Conservation (phyloP, 169 alveolate species). For the Theileria parva region DNA sequence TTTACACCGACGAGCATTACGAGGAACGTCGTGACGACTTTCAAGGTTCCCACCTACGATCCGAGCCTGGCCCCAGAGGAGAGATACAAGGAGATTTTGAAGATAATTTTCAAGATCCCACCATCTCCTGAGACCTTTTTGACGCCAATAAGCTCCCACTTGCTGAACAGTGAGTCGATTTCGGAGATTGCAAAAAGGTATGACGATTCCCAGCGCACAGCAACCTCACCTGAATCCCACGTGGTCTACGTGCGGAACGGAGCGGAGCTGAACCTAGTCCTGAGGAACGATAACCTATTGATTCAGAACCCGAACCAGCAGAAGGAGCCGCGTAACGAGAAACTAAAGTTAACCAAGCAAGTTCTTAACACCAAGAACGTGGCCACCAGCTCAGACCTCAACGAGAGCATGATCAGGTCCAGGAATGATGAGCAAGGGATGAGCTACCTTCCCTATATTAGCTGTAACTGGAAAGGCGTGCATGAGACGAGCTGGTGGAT, state of each 20-base stretch:
- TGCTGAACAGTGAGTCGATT: neutral
- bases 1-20: slow-evolving; percentile 5
- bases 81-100: slow-evolving; percentile 6
- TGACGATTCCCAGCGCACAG: slow-evolving; percentile 19
- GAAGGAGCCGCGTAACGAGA: neutral
- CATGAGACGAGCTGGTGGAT: slow-evolving; percentile 55
- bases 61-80: slow-evolving; percentile 12
- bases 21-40: slow-evolving; percentile 1
- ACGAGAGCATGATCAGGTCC: slow-evolving; percentile 40
- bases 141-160: slow-evolving; percentile 11
- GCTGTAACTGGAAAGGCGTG: slow-evolving; percentile 52
- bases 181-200: slow-evolving; percentile 22
- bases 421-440: slow-evolving; percentile 20
- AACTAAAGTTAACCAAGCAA: slow-evolving; percentile 12
- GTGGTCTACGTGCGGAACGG: slow-evolving; percentile 14
- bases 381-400: slow-evolving; percentile 50
- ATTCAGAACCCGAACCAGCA: slow-evolving; percentile 13
- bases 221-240: slow-evolving; percentile 3
- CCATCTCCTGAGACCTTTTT: neutral
- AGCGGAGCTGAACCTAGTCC: slow-evolving; percentile 2
- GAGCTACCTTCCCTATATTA: slow-evolving; percentile 41
- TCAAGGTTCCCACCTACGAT: neutral
- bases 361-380: slow-evolving; percentile 14
- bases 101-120: neutral
- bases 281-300: slow-evolving; percentile 14